Percentiles rank a stretch among this genome's conserved stretches.
phyloP scores from a whole-genome alignment of 176 grass and related monocot genomes.

The Avena eriantha region DNA sequence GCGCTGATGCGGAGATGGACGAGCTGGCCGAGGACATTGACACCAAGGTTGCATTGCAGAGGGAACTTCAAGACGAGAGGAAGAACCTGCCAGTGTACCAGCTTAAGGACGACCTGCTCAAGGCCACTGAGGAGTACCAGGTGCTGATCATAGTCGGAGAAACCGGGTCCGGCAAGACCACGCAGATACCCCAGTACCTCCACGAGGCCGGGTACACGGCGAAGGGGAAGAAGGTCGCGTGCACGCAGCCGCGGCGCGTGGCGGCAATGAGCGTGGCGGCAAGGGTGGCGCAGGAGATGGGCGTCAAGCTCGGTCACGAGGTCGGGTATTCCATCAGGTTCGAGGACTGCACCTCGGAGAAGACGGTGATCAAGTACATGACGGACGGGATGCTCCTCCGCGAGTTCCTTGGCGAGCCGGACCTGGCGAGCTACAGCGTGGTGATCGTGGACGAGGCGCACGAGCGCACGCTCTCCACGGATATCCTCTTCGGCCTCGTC shows the following conservation, averaged over 20 bases:
- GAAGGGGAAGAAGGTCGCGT: constrained; percentile 49
- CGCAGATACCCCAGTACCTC: constrained; percentile 76
- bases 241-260: constrained; percentile 70
- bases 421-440: constrained; percentile 66
- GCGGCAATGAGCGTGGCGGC: constrained; percentile 70
- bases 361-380: constrained; percentile 66
- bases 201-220: constrained; percentile 57
- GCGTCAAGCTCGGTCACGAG: constrained; percentile 68
- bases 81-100: constrained; percentile 56
- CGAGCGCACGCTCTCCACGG: constrained; percentile 65
- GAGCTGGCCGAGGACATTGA: constrained; percentile 17
- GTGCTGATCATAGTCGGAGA: constrained; percentile 61
- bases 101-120: constrained; percentile 51
- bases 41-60: not conserved
- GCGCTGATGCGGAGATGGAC: constrained; percentile 10
- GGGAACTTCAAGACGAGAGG: constrained; percentile 49
- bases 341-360: constrained; percentile 78
- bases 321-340: constrained; percentile 76
- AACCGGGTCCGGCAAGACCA: constrained; percentile 75
- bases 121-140: constrained; percentile 44
- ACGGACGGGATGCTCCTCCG: constrained; percentile 70
- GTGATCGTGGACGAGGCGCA: constrained; percentile 81
- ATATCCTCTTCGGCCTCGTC: constrained; percentile 74
- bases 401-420: constrained; percentile 66
- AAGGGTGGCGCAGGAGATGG: constrained; percentile 66